Evolutionary conservation across 2,329 filamentous ascomycete genomes (phyloP), one percentile per base, ranked within the genome.

Genomic region (Calonectria henricotiae): DNA sequence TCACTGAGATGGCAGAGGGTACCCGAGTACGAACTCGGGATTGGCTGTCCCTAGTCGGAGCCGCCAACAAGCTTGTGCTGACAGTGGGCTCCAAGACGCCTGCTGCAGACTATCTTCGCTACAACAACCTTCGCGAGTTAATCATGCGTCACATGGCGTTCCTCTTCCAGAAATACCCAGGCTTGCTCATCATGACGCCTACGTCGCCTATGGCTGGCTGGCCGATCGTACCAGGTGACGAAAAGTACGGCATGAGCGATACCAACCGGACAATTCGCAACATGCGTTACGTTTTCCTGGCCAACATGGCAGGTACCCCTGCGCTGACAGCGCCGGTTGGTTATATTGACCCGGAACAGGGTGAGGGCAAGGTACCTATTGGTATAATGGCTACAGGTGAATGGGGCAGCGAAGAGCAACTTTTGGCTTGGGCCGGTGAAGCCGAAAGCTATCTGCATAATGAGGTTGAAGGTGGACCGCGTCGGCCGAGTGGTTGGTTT

Each of bases 241-340:
- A 90, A 17, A 84, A 84, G n/a, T 91, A 95, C 77, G 95, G 95
- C 2, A 85, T 94, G 74, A 91, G 88, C 43, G 92, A 98, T 80
- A 91, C 88, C 0, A 94, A 96, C 79, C 86, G 84, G 71, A 91
- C 90, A 17, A 84, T 97, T n/a, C 86, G 89, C 30, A 93, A 89
- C 78, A 97, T 98, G 94, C 90, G 92, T 81, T 98, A 94, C 82
- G 91, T 93, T 17, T 97, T 93, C 89, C 82, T 97, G 41, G 93
- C 95, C 7, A 98, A 98, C 82, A 91, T 94, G 75, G 90, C 87
- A 0, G 95, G 95, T 0, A 91, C 91, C 60, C 95, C 95, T 0
- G 90, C 93, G 1, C 88, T 97, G 13, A 90, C 86, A 54, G 90
- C 90, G 41, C 94, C 95, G 0, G 90, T 93, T 12, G 95, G 94